A percentile compares a stretch with the other conserved stretches of the same genome.
Evolutionary conservation across 140 eudicot genomes (phyloP).

Genomic region (Ambrosia hybrid): DNA sequence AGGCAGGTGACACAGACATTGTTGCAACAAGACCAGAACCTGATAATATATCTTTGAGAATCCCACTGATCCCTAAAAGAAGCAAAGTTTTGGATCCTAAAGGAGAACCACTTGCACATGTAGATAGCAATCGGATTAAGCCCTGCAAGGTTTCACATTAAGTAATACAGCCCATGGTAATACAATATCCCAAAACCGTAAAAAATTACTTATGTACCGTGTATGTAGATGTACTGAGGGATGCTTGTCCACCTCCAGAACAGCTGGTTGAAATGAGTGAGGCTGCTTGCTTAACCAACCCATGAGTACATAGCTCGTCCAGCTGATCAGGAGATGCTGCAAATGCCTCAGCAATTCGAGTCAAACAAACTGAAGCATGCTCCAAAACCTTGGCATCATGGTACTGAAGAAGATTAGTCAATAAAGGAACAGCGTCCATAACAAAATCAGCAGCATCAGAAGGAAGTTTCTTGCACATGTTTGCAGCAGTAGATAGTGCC

Average conservation of each 20-base stretch:
- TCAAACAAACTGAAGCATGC: constrained; percentile 94
- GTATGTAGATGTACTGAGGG: constrained; percentile 87
- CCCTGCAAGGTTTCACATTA: constrained; percentile 55
- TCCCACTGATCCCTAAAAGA: constrained; percentile 85
- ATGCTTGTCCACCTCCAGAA: constrained; percentile 95
- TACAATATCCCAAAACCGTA: constrained; percentile 1
- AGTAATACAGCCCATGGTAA: constrained; percentile 18
- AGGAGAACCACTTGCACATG: constrained; percentile 95
- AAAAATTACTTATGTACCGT: constrained; percentile 48
- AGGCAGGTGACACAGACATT: constrained; percentile 75
- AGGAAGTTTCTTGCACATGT: constrained; percentile 98
- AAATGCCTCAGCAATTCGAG: constrained; percentile 93
- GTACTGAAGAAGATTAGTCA: constrained; percentile 96
- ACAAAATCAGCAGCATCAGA: constrained; percentile 99
- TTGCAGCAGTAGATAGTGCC: constrained; percentile 96
- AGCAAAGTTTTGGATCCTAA: constrained; percentile 85
- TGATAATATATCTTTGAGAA: constrained; percentile 74
- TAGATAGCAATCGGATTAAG: constrained; percentile 83
- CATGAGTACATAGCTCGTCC: constrained; percentile 90
- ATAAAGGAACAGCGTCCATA: constrained; percentile 90
- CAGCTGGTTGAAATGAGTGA: constrained; percentile 78
- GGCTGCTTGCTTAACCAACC: constrained; percentile 92
- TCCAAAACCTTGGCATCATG: constrained; percentile 97
- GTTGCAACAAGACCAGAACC: constrained; percentile 81
- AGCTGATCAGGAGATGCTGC: constrained; percentile 84